These are phyloP conservation scores for Kwoniella shivajii DNA, from an alignment of 1,284 basidiomycete genomes.

Conservation along the genomic window DNA sequence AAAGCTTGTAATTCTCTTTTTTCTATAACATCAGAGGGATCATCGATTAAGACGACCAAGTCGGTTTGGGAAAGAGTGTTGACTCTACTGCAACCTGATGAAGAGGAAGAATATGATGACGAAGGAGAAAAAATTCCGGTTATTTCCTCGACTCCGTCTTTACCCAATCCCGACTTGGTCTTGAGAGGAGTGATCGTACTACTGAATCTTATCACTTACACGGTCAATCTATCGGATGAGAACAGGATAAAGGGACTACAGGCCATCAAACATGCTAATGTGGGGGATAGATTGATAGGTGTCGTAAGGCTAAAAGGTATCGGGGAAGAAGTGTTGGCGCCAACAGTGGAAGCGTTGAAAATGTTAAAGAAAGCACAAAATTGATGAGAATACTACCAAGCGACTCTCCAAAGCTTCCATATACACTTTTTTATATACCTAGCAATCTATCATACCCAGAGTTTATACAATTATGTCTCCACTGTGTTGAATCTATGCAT, in stretches of 20 bases:
- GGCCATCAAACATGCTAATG: constrained; percentile 16
- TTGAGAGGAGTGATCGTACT: constrained; percentile 75
- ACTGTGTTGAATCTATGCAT: too few species aligned
- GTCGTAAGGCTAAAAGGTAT: constrained; percentile 16
- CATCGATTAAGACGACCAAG: constrained; percentile 2
- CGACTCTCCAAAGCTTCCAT: too few species aligned
- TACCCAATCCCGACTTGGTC: constrained; percentile 59
- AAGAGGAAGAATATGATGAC: constrained; percentile 39
- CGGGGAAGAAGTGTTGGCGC: constrained; percentile 23
- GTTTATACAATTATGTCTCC: too few species aligned
- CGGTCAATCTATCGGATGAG: background rate
- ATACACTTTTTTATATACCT: background rate
- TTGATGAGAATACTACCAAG: background rate
- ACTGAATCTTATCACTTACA: constrained; percentile 61
- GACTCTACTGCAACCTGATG: constrained; percentile 35
- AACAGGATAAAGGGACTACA: constrained; percentile 10
- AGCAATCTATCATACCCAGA: background rate
- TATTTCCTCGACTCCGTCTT: constrained; percentile 26
- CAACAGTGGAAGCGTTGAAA: constrained; percentile 30
- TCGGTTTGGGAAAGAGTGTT: constrained; percentile 51
- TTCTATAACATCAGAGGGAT: background rate
- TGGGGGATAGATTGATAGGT: constrained; percentile 26
- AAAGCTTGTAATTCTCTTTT: constrained; percentile 65
- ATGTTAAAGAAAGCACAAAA: constrained; percentile 20
- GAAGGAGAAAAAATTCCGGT: constrained; percentile 43